Evolutionary conservation across 2,329 filamentous ascomycete species (phyloP).

Genomic region (Talaromyces islandicus): DNA sequence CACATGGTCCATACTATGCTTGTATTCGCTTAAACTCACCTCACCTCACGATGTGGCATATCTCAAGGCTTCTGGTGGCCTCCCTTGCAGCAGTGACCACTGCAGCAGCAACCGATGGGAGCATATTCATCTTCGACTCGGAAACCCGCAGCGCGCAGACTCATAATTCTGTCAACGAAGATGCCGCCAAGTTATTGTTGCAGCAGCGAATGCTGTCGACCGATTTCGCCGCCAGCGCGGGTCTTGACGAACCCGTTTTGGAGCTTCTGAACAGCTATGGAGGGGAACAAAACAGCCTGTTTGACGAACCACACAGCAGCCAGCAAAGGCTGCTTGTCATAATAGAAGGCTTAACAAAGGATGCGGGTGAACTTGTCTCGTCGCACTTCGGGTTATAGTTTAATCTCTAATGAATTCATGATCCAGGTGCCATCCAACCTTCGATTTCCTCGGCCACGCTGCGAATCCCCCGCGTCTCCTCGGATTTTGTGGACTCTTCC

Average conservation of each 20-base stretch:
- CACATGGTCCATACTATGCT: not conserved
- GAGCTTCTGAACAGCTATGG: constrained; percentile 57
- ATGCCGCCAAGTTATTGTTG: constrained; percentile 32
- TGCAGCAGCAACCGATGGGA: constrained; percentile 24
- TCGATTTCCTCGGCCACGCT: not conserved
- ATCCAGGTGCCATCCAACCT: constrained; percentile 11
- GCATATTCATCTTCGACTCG: constrained; percentile 27
- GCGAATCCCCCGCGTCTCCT: constrained; percentile 14
- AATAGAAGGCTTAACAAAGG: constrained; percentile 53
- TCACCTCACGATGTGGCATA: constrained; percentile 18
- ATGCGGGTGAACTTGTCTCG: constrained; percentile 47
- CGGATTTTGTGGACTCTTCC: constrained; percentile 11
- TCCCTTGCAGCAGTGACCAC: constrained; percentile 19
- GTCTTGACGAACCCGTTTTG: constrained; percentile 45
- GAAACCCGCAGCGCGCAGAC: not conserved
- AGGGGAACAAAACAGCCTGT: constrained; percentile 46
- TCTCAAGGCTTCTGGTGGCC: constrained; percentile 22
- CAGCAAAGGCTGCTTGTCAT: constrained; percentile 29
- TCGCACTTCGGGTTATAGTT: not conserved
- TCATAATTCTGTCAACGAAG: constrained; percentile 16
- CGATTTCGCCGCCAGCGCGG: constrained; percentile 38
- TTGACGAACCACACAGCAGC: constrained; percentile 27
- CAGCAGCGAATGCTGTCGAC: constrained; percentile 45
- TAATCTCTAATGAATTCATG: not conserved
- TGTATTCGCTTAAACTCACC: not conserved